These are phyloP conservation scores for Psophocarpus tetragonolobus DNA, from an alignment of 306 rosid genomes.

Conservation along the genomic window DNA sequence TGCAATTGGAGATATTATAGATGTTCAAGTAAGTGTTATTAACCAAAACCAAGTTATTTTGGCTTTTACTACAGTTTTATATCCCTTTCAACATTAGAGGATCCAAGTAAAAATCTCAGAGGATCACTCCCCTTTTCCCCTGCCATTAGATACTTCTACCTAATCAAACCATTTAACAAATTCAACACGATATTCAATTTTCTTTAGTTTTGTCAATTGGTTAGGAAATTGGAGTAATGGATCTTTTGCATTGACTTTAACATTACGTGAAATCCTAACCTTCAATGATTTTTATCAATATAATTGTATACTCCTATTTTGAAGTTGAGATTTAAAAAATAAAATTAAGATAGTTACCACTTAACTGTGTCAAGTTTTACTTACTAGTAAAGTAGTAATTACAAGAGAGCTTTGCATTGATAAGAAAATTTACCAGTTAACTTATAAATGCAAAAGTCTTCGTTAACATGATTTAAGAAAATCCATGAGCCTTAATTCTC, in stretches of 20 bases:
- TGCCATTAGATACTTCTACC: background rate
- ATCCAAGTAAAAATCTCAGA: too few species aligned
- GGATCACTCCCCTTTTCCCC: background rate
- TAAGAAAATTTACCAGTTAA: background rate
- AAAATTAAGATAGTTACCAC: background rate
- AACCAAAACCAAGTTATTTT: background rate
- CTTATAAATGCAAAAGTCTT: background rate
- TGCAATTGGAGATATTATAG: conserved; percentile 84
- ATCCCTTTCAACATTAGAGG: too few species aligned
- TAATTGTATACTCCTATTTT: background rate
- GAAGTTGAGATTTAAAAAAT: background rate
- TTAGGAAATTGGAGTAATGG: background rate
- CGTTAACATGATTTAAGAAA: background rate
- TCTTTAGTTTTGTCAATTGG: background rate
- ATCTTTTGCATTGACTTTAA: background rate
- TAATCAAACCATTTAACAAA: background rate
- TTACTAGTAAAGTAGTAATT: background rate
- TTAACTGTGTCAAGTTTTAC: background rate
- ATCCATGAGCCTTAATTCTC: background rate
- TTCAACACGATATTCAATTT: background rate
- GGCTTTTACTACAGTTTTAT: background rate
- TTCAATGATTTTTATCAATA: too few species aligned
- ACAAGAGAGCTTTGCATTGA: background rate
- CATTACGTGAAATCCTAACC: background rate
- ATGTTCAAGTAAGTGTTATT: conserved; percentile 59